Base-by-base conservation (phyloP, 345 rosid genomes). In the Boechera retrofracta region DNA sequence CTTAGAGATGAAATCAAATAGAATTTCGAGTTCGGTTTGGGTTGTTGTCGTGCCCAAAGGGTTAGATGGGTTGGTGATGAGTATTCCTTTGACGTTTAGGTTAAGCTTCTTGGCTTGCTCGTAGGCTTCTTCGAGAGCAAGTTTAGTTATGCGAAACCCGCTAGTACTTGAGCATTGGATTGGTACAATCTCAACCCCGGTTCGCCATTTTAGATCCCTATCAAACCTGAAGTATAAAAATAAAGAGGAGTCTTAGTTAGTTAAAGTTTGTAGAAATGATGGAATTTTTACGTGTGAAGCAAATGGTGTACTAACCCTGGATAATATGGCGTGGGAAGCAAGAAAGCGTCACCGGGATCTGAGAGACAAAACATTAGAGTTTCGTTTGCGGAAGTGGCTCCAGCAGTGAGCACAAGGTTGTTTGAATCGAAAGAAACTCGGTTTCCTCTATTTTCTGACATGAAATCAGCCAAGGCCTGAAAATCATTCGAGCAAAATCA, bases 331-430 rank as follows among this genome's bases (percentile, higher is more conserved):
- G 89, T 86, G 28, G 95, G 95, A 67, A 90, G 83, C 57, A 90
- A 91, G 75, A 90, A 84, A 52, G 96, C 91, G 7, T 90, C 91
- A 49, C 96, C 73, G 2, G 67, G 79, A 36, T 75, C 11, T 7
- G 73, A 73, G 5, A 75, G 73, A 67, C 79, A 75, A 48, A 88
- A 88, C 78, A 88, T 81, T 56, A 90, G 86, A 41, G 87, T 84
- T 74, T 90, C 96, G 54, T 90, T 90, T 2, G 96, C 96, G 0
- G 96, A 83, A 33, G 96, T 90, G 51, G 96, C 89, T 80, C 96
- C 96, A 21, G 96, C 96, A 0, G 91, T 86, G 57, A 90, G 88
- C 7, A 90, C 89, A 10, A 86, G 42, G 13, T 87, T 84, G 70
- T 78, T 77, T 9, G 85, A 64, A 57, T 87, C 87, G 49, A 90